A percentile compares a stretch with the other conserved stretches of the same genome.
Conservation (phyloP, 768 basidiomycete genomes). For the Tylopilus sp. region DNA sequence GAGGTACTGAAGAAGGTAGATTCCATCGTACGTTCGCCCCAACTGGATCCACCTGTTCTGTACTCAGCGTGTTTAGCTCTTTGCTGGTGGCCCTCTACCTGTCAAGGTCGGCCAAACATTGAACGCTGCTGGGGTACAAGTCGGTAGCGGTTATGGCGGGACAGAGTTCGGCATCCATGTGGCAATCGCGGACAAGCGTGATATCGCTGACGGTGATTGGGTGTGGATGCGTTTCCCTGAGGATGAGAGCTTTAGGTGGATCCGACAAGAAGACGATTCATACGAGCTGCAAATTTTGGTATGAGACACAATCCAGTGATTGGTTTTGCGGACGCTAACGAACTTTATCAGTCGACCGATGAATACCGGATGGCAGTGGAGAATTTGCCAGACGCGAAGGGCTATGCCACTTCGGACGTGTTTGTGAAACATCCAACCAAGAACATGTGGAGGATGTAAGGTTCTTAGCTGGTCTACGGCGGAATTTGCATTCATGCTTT, state of each 20-base stretch:
- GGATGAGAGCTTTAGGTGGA: slow-evolving; percentile 30
- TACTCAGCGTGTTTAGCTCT: too few relatives aligned
- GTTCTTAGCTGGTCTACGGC: not conserved
- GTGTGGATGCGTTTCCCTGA: slow-evolving; percentile 31
- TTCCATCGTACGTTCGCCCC: slow-evolving; percentile 33
- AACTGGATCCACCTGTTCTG: too few relatives aligned
- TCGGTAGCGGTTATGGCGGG: slow-evolving; percentile 36
- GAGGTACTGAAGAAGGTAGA: slow-evolving; percentile 25
- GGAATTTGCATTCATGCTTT: too few relatives aligned
- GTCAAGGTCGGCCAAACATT: slow-evolving; percentile 35
- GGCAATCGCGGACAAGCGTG: not conserved
- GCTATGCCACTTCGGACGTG: not conserved
- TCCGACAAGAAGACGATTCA: slow-evolving; percentile 33
- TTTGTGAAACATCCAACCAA: not conserved
- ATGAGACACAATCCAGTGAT: not conserved
- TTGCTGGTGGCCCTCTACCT: slow-evolving; percentile 36
- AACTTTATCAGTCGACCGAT: not conserved
- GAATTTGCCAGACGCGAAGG: not conserved
- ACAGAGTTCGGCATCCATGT: slow-evolving; percentile 35
- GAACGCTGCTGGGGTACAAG: slow-evolving; percentile 32
- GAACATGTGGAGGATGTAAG: not conserved
- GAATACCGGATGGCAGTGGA: not conserved
- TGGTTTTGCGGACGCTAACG: not conserved
- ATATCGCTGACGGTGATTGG: slow-evolving; percentile 31
- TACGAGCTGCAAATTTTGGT: slow-evolving; percentile 41